Conservation (phyloP, 2,329 filamentous ascomycete genomes). For the Ophiostoma populinum region DNA sequence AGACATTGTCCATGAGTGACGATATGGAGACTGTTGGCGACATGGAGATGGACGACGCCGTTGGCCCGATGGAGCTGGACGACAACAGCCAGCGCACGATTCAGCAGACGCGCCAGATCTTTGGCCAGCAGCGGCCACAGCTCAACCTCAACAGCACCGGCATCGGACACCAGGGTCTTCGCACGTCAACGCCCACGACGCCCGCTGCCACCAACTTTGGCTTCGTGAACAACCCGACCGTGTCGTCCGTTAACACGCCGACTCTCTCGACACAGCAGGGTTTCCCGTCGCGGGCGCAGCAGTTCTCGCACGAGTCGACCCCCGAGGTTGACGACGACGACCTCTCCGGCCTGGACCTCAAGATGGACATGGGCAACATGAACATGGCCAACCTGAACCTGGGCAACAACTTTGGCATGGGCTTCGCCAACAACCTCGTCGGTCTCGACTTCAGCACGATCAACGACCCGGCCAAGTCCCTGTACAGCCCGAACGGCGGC, state of each 20-base stretch:
- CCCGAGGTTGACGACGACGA: conserved; percentile 60
- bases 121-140: conserved; percentile 51
- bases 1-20: conserved; percentile 20
- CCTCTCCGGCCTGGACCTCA: conserved; percentile 43
- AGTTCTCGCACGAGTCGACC: conserved; percentile 26
- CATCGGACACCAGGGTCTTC: conserved; percentile 58
- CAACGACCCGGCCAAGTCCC: conserved; percentile 83
- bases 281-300: conserved; percentile 38
- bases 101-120: conserved; percentile 52
- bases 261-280: conserved; percentile 63
- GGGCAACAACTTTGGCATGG: conserved; percentile 29
- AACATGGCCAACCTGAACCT: conserved; percentile 27
- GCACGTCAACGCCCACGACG: conserved; percentile 72
- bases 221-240: conserved; percentile 83
- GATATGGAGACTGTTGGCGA: conserved; percentile 79
- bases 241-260: conserved; percentile 92
- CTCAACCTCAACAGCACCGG: conserved; percentile 67
- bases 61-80: conserved; percentile 47
- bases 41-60: conserved; percentile 90
- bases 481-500: conserved; percentile 72
- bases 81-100: conserved; percentile 46
- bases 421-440: conserved; percentile 29
- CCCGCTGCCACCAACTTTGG: conserved; percentile 62
- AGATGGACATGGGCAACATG: conserved; percentile 40
- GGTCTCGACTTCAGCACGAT: conserved; percentile 44